phyloP scores from a whole-genome alignment of 2,329 filamentous ascomycete genomes.

The Botrytis squamosa region DNA sequence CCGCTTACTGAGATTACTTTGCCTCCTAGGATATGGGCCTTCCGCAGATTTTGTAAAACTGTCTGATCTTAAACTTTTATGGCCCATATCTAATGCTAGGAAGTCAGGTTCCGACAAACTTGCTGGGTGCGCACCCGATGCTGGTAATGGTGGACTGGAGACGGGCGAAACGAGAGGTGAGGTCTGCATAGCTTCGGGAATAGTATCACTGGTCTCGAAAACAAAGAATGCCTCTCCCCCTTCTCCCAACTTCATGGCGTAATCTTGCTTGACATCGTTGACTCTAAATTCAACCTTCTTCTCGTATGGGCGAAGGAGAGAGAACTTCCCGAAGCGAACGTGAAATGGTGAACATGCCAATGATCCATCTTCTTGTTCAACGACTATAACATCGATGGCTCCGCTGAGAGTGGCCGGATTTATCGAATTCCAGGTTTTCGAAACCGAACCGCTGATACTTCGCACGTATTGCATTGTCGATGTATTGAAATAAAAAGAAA shows the following conservation, averaged over 20 bases:
- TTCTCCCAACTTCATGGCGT: slow-evolving; percentile 97
- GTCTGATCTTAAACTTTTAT: slow-evolving; percentile 43
- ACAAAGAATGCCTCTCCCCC: slow-evolving; percentile 98
- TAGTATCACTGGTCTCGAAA: slow-evolving; percentile 88
- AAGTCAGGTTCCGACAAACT: slow-evolving; percentile 67
- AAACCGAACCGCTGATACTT: slow-evolving; percentile 91
- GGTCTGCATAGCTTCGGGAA: slow-evolving; percentile 91
- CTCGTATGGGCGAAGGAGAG: slow-evolving; percentile 87
- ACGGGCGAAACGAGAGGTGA: slow-evolving; percentile 89
- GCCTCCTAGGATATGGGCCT: slow-evolving; percentile 43
- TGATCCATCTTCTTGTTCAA: slow-evolving; percentile 89
- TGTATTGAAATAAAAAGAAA: neutral
- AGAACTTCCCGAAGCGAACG: slow-evolving; percentile 98
- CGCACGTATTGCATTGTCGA: slow-evolving; percentile 90
- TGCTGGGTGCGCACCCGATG: slow-evolving; percentile 45
- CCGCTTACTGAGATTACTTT: slow-evolving; percentile 36
- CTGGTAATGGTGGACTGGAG: slow-evolving; percentile 71
- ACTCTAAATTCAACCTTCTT: slow-evolving; percentile 99
- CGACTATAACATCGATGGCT: slow-evolving; percentile 97
- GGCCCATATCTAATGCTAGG: slow-evolving; percentile 55
- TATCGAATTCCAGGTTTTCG: slow-evolving; percentile 99
- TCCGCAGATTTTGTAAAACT: slow-evolving; percentile 47
- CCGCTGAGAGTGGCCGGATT: slow-evolving; percentile 96
- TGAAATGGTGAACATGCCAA: slow-evolving; percentile 96
- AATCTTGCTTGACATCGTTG: slow-evolving; percentile 87